phyloP scores from a whole-genome alignment of 257 asterid genomes.

The Ehretia macrophylla region DNA sequence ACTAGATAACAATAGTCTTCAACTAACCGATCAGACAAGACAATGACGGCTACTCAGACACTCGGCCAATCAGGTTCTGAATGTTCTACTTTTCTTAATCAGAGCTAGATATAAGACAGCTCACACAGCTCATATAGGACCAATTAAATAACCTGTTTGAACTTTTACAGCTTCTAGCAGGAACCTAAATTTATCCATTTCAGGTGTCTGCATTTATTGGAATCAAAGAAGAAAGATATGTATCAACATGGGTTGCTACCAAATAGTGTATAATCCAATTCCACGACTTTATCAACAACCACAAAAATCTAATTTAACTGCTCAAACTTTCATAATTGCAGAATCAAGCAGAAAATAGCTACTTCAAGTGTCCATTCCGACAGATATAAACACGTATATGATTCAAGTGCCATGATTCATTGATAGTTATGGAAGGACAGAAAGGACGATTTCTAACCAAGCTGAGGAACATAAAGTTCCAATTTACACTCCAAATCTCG shows the following conservation, averaged over 20 bases:
- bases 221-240: too few species aligned
- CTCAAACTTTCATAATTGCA: background rate
- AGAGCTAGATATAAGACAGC: background rate
- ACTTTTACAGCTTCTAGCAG: background rate
- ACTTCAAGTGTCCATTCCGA: too few species aligned
- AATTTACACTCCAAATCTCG: background rate
- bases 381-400: too few species aligned
- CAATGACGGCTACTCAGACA: too few species aligned
- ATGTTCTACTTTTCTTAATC: too few species aligned
- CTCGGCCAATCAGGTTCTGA: too few species aligned
- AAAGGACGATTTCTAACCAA: background rate
- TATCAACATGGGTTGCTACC: background rate
- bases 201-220: background rate
- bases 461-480: background rate
- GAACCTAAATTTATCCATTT: background rate
- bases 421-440: too few species aligned
- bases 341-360: too few species aligned
- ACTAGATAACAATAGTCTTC: too few species aligned
- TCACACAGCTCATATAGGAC: background rate
- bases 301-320: background rate
- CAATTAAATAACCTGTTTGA: too few species aligned
- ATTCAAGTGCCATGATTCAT: too few species aligned
- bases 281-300: constrained; percentile 1
- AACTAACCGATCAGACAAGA: too few species aligned
- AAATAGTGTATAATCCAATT: background rate